These are phyloP conservation scores for Bacidia rubella DNA, from an alignment of 495 filamentous ascomycete species.

Conservation along the genomic window DNA sequence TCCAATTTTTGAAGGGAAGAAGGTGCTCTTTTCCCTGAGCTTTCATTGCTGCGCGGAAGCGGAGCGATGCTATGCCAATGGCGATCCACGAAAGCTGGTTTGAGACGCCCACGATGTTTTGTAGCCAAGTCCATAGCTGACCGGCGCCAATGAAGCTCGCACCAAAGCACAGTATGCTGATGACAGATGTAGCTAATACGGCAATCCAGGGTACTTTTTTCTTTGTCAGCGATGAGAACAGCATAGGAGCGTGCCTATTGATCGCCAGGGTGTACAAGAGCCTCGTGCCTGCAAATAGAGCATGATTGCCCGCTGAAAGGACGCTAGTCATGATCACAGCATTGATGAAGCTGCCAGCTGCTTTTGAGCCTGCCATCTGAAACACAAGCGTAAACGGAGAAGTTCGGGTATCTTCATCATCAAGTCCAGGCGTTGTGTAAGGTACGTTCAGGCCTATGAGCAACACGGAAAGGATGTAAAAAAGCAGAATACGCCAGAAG, in stretches of 20 bases:
- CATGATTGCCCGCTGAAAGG: conserved; percentile 40
- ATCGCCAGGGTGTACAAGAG: conserved; percentile 37
- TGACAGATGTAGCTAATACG: conserved; percentile 39
- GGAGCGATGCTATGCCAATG: conserved; percentile 44
- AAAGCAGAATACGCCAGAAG: conserved; percentile 40
- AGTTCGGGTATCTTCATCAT: conserved; percentile 26
- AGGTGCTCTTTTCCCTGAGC: conserved; percentile 41
- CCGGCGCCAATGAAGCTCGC: conserved; percentile 49
- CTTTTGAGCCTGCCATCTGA: conserved; percentile 32
- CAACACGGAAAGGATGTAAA: conserved; percentile 38
- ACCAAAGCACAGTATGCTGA: conserved; percentile 46
- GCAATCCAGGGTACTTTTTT: conserved; percentile 46
- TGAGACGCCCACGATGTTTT: conserved; percentile 47
- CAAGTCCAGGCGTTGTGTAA: conserved; percentile 35
- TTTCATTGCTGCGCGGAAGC: conserved; percentile 42
- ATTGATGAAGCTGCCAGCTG: conserved; percentile 42
- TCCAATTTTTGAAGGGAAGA: conserved; percentile 49
- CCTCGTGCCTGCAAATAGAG: conserved; percentile 39
- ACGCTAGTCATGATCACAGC: conserved; percentile 42
- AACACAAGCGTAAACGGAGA: conserved; percentile 44
- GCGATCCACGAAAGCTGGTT: conserved; percentile 50
- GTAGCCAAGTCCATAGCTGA: conserved; percentile 43
- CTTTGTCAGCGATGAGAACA: conserved; percentile 39
- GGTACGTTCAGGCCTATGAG: conserved; percentile 40
- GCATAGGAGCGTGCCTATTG: conserved; percentile 31